A percentile compares a stretch with the other conserved stretches of the same genome.
phyloP scores from a whole-genome alignment of 2,329 filamentous ascomycete species.

The Hypoxylon rubiginosum region DNA sequence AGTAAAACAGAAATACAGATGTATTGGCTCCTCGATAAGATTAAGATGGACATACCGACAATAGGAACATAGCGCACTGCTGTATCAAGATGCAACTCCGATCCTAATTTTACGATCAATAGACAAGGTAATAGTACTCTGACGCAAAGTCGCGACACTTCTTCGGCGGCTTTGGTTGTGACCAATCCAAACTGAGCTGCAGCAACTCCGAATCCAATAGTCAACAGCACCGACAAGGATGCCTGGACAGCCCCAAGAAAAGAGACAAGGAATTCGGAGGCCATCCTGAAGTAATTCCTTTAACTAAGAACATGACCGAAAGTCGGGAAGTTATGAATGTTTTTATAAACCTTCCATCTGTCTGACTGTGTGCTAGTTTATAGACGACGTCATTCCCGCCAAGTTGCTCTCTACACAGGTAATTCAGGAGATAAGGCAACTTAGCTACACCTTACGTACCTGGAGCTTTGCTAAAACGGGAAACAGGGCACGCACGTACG shows the following conservation, averaged over 20 bases:
- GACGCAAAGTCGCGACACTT: slow-evolving; percentile 50
- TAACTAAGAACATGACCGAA: slow-evolving; percentile 4
- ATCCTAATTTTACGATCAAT: slow-evolving; percentile 49
- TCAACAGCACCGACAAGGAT: slow-evolving; percentile 49
- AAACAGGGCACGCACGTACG: slow-evolving; percentile 22
- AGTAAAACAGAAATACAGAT: slow-evolving; percentile 3
- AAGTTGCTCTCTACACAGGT: not conserved
- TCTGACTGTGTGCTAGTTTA: slow-evolving; percentile 8
- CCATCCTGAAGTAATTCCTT: slow-evolving; percentile 22
- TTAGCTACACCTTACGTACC: slow-evolving; percentile 20
- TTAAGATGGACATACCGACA: slow-evolving; percentile 36
- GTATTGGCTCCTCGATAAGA: not conserved
- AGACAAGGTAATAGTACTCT: slow-evolving; percentile 50
- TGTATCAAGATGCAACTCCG: slow-evolving; percentile 44
- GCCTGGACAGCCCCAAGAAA: slow-evolving; percentile 51
- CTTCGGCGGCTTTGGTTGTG: slow-evolving; percentile 40
- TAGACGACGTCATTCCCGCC: slow-evolving; percentile 32
- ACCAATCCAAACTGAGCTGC: slow-evolving; percentile 45
- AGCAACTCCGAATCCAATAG: slow-evolving; percentile 46
- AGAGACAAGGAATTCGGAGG: slow-evolving; percentile 41
- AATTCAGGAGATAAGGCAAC: not conserved
- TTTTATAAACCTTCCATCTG: not conserved
- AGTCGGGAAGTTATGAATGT: not conserved
- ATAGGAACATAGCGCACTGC: slow-evolving; percentile 45
- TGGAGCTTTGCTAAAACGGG: slow-evolving; percentile 30